Conservation (phyloP, 2,329 filamentous ascomycete genomes). For the Tolypocladium cylindrosporum region DNA sequence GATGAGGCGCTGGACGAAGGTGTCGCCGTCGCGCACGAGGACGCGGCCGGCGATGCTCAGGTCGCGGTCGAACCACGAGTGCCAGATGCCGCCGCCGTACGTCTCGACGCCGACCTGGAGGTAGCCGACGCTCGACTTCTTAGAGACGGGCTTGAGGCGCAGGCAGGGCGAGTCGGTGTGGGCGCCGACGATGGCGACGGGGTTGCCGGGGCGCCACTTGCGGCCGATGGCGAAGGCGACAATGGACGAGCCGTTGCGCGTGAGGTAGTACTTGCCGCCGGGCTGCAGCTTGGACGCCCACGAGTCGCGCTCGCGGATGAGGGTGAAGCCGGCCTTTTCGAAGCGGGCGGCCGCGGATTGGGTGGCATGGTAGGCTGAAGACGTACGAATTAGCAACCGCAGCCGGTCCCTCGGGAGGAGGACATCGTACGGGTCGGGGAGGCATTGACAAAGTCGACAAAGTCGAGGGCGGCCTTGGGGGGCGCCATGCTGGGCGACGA, state of each 20-base stretch:
- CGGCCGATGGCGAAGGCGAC: slow-evolving; percentile 86
- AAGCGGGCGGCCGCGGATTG: slow-evolving; percentile 67
- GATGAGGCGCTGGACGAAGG: slow-evolving; percentile 73
- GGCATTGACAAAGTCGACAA: slow-evolving; percentile 86
- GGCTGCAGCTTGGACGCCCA: slow-evolving; percentile 74
- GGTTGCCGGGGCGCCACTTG: slow-evolving; percentile 85
- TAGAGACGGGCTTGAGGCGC: slow-evolving; percentile 88
- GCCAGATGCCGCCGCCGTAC: slow-evolving; percentile 95
- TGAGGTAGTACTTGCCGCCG: slow-evolving; percentile 93
- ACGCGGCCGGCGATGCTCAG: slow-evolving; percentile 82
- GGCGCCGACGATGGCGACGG: slow-evolving; percentile 85
- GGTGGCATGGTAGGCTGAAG: slow-evolving; percentile 84
- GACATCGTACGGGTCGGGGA: slow-evolving; percentile 72
- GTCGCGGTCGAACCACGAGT: slow-evolving; percentile 97
- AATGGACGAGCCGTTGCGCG: slow-evolving; percentile 84
- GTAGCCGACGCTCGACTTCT: slow-evolving; percentile 77
- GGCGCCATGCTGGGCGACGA: slow-evolving; percentile 36
- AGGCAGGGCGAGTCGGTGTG: slow-evolving; percentile 93
- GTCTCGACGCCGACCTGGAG: slow-evolving; percentile 93
- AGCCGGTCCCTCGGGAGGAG: not conserved
- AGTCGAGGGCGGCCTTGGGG: slow-evolving; percentile 60
- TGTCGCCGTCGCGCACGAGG: slow-evolving; percentile 64
- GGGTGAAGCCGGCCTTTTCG: slow-evolving; percentile 72
- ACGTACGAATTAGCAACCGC: not conserved
- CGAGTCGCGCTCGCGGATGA: slow-evolving; percentile 82